These are phyloP conservation scores for Rhodomyrtus psidioides DNA, from an alignment of 441 rosid genomes.

Conservation along the genomic window DNA sequence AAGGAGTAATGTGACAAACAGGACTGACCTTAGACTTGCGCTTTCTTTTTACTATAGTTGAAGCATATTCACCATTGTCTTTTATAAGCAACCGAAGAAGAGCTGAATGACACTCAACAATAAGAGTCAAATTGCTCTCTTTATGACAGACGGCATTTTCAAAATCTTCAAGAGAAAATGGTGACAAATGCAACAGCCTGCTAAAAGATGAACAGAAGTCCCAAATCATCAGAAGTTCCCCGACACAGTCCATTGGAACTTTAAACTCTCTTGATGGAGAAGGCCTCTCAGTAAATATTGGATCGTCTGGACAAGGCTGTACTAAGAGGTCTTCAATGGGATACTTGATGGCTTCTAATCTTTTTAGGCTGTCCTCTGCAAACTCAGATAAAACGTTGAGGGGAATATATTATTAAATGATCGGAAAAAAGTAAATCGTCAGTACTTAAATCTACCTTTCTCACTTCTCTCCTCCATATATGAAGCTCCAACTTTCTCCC, in stretches of 20 bases:
- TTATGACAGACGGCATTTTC: conserved; percentile 78
- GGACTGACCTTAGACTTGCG: conserved; percentile 58
- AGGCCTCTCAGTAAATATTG: conserved; percentile 67
- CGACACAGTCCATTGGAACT: conserved; percentile 68
- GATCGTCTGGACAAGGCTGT: conserved; percentile 63
- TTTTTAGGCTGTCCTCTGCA: conserved; percentile 36
- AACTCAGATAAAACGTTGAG: conserved; percentile 8
- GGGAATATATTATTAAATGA: background rate
- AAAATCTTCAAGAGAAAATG: conserved; percentile 85
- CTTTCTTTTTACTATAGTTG: conserved; percentile 36
- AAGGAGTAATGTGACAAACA: background rate
- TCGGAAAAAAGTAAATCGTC: background rate
- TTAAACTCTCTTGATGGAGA: conserved; percentile 71
- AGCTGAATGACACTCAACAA: conserved; percentile 77
- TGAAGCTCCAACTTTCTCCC: conserved; percentile 23
- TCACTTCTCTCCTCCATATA: conserved; percentile 16
- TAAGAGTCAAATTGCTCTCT: conserved; percentile 45
- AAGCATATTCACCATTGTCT: conserved; percentile 36
- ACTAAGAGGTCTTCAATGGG: conserved; percentile 92
- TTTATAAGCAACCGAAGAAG: conserved; percentile 62
- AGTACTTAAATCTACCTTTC: conserved; percentile 17
- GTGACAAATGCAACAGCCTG: conserved; percentile 59
- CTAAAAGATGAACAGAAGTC: conserved; percentile 88
- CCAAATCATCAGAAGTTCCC: conserved; percentile 95
- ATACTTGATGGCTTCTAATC: conserved; percentile 51